Percentiles rank a stretch among this genome's conserved stretches.
Evolutionary conservation across 495 filamentous ascomycete species (phyloP).

Genomic region (Corynascus novoguineensis): DNA sequence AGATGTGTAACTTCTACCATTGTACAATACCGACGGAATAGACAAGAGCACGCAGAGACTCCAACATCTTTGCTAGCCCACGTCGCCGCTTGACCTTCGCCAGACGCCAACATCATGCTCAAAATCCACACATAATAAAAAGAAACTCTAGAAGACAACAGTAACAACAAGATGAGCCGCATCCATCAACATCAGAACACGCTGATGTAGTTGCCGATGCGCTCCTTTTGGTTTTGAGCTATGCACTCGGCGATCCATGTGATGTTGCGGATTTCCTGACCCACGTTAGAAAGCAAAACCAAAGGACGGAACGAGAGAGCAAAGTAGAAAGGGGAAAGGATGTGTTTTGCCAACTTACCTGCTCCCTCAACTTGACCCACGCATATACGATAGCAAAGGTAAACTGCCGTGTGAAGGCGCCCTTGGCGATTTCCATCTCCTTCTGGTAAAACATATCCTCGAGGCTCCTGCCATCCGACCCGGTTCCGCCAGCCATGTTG

Average conservation of each 20-base stretch:
- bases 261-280: slow-evolving; percentile 95
- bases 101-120: slow-evolving; percentile 26
- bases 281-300: neutral
- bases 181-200: slow-evolving; percentile 67
- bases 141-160: slow-evolving; percentile 26
- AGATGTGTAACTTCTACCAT: slow-evolving; percentile 25
- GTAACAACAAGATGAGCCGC: slow-evolving; percentile 9
- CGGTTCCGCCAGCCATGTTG: slow-evolving; percentile 75
- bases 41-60: slow-evolving; percentile 13
- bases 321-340: neutral
- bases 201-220: slow-evolving; percentile 97
- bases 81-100: slow-evolving; percentile 13
- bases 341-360: slow-evolving; percentile 69
- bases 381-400: slow-evolving; percentile 92
- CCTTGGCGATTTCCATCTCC: slow-evolving; percentile 97
- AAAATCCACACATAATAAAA: slow-evolving; percentile 20
- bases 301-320: neutral
- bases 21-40: slow-evolving; percentile 33
- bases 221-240: slow-evolving; percentile 98
- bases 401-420: slow-evolving; percentile 93
- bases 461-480: slow-evolving; percentile 77
- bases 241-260: slow-evolving; percentile 99
- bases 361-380: slow-evolving; percentile 96
- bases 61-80: slow-evolving; percentile 5
- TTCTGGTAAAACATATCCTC: slow-evolving; percentile 99